Conservation (phyloP, 305 asterid genomes). For the Fraxinus baroniana region DNA sequence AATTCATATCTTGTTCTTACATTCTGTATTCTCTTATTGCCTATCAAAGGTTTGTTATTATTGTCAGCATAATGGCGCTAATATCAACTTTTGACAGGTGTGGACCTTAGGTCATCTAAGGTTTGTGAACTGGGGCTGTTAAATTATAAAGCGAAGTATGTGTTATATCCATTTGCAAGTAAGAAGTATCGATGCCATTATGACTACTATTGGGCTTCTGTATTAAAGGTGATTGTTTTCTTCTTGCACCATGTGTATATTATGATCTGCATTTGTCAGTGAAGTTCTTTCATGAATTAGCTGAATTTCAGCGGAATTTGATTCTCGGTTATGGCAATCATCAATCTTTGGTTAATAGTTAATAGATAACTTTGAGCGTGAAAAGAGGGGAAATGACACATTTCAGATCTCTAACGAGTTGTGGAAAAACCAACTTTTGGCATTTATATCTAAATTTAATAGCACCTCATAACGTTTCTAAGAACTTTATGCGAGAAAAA, state of each 20-base stretch:
- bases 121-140: conserved; percentile 90
- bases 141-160: conserved; percentile 81
- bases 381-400: not conserved
- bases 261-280: not conserved
- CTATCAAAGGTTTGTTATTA: not conserved
- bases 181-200: conserved; percentile 78
- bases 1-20: not conserved
- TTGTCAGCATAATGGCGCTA: not conserved
- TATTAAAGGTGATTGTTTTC: conserved; percentile 63
- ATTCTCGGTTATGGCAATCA: not conserved
- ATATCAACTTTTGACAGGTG: conserved; percentile 55
- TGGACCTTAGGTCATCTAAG: conserved; percentile 89
- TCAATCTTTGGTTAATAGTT: conserved; percentile 1
- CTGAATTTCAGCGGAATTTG: not conserved
- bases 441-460: not conserved
- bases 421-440: not conserved
- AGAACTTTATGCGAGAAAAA: not conserved
- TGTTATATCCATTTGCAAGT: conserved; percentile 65
- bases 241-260: conserved; percentile 8
- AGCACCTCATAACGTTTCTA: not conserved
- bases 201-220: conserved; percentile 98
- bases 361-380: not conserved
- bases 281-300: conserved; percentile 2
- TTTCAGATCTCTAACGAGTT: not conserved
- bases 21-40: not conserved